Conservation (phyloP, 1,284 basidiomycete genomes). For the Leccinum variabile region DNA sequence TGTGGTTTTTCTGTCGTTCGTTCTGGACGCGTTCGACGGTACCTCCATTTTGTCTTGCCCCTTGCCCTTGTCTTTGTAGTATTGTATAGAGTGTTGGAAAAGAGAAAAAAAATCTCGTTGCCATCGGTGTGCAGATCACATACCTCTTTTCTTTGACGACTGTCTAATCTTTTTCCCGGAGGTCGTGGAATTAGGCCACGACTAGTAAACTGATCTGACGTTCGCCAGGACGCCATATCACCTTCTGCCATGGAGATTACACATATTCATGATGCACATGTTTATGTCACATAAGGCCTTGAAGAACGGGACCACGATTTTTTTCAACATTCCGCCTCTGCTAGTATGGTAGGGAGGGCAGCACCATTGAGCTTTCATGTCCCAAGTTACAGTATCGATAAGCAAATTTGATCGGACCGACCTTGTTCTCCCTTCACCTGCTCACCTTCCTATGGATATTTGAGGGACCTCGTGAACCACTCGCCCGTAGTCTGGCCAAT, state of each 20-base stretch:
- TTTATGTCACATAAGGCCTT: not conserved
- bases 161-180: not conserved
- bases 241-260: not conserved
- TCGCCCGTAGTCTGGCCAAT: slow-evolving; percentile 21
- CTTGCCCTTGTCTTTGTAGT: not conserved
- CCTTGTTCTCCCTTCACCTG: no score
- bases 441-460: not conserved
- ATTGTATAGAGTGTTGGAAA: not conserved
- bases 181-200: not conserved
- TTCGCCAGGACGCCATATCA: not conserved
- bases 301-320: not conserved
- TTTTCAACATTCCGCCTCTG: not conserved
- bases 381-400: not conserved
- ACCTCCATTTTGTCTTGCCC: not conserved
- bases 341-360: not conserved
- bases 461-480: not conserved
- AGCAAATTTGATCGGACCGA: not conserved
- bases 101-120: not conserved
- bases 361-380: not conserved
- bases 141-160: not conserved
- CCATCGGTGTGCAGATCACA: not conserved
- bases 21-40: not conserved
- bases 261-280: not conserved
- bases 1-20: not conserved
- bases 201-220: not conserved